Evolutionary conservation across 768 basidiomycete genomes (phyloP), one percentile per base, ranked within the genome.

Genomic region (Rhizopogon rudus): DNA sequence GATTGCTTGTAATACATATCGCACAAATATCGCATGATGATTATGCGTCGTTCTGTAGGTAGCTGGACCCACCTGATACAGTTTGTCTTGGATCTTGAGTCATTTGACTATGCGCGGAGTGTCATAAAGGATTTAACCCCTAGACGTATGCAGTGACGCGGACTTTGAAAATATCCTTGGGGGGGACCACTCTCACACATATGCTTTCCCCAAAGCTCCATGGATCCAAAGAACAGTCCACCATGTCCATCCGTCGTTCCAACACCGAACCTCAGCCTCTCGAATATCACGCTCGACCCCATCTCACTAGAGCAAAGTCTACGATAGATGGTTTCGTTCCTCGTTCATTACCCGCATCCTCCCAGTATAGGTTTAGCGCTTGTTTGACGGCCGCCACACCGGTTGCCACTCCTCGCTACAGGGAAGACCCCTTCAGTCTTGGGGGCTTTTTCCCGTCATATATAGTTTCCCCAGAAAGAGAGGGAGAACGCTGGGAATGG

Each of bases 361-460:
- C 48, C 54, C 48, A 40, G 20, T 22, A 45, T 44, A 46, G 37
- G 31, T 13, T 42, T 14, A 56, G 41, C 17, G 41, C 17, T n/a
- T 40, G 20, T 16, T 29, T 29, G 17, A 46, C 35, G 43, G 33
- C 39, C 16, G 50, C 14, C 17, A 51, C 59, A 10, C 58, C 60
- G 42, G 60, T 53, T 62, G 39, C 59, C n/a, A 60, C 59, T 20
- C 67, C 63, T 33, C 60, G 62, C 33, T 70, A 70, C 51, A 60
- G 64, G 41, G 73, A 72, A 52, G 80, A 81, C 57, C 77, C 79
- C 3, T 81, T 81, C 68, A 77, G 66, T 63, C 69, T 82, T 54
- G 64, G 66, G 33, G 73, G 74, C 8, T 81, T 81, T 68, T 81
- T 80, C 63, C 79, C 81, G 5, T 60, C 75, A 9, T 59, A 59